A percentile compares a stretch with the other conserved stretches of the same genome.
These are phyloP conservation scores for Xylaria intraflava DNA, from an alignment of 495 filamentous ascomycete species.

Conservation along the genomic window DNA sequence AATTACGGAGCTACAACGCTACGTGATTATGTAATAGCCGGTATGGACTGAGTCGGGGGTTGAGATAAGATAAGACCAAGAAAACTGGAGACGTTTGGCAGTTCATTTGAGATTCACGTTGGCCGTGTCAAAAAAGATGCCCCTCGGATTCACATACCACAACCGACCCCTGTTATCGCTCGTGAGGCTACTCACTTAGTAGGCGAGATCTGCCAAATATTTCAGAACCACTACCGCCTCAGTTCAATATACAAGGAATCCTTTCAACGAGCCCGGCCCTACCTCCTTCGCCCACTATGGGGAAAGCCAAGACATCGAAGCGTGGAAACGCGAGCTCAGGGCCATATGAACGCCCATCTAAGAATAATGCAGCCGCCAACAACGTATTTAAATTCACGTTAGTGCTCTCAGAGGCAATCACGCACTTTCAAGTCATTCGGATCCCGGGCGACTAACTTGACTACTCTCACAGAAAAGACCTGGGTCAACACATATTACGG, in stretches of 20 bases:
- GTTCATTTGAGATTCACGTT: background rate
- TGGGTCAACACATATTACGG: slow-evolving; percentile 90
- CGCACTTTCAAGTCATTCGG: too few species aligned
- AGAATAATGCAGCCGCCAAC: slow-evolving; percentile 45
- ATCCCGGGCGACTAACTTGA: background rate
- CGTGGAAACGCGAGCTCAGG: slow-evolving; percentile 45
- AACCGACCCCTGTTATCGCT: background rate
- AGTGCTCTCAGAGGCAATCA: background rate
- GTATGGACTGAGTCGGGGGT: slow-evolving; percentile 3
- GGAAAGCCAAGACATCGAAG: slow-evolving; percentile 57
- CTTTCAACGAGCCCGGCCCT: background rate
- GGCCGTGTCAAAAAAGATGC: slow-evolving; percentile 7
- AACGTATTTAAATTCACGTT: slow-evolving; percentile 68
- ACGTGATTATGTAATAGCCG: background rate
- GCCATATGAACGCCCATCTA: slow-evolving; percentile 52
- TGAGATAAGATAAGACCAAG: slow-evolving; percentile 14
- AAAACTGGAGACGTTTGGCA: background rate
- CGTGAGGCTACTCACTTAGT: background rate
- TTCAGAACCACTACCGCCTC: background rate
- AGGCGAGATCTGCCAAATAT: background rate
- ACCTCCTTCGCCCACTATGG: slow-evolving; percentile 34
- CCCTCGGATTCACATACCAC: slow-evolving; percentile 15
- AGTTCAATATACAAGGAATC: background rate
- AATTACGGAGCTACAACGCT: background rate
- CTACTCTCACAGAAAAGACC: slow-evolving; percentile 59